phyloP scores from a whole-genome alignment of 2,329 filamentous ascomycete species.

The Colletotrichum trifolii region DNA sequence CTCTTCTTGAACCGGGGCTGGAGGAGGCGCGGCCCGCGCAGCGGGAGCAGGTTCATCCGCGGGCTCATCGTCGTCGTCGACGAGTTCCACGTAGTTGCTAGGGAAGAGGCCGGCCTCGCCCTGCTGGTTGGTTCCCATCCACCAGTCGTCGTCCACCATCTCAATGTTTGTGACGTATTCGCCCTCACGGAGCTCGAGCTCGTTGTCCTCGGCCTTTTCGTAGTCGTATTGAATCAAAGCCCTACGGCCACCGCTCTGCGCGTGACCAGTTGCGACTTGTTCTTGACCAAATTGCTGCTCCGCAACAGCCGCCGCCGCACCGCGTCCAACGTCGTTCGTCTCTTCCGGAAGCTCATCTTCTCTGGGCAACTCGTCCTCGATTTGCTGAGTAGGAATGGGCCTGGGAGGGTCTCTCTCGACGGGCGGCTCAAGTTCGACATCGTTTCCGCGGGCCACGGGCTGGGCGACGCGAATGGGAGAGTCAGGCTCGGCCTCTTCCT shows the following conservation, averaged over 20 bases:
- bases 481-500: slow-evolving; percentile 65
- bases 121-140: slow-evolving; percentile 89
- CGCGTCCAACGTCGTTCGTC: slow-evolving; percentile 68
- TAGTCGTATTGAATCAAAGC: slow-evolving; percentile 94
- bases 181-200: slow-evolving; percentile 90
- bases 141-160: slow-evolving; percentile 99
- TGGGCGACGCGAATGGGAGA: slow-evolving; percentile 89
- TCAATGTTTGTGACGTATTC: slow-evolving; percentile 92
- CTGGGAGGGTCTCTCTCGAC: slow-evolving; percentile 63
- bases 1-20: slow-evolving; percentile 47
- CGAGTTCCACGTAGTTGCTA: slow-evolving; percentile 93
- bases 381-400: slow-evolving; percentile 71
- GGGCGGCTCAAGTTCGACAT: slow-evolving; percentile 62
- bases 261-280: slow-evolving; percentile 47
- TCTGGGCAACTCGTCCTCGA: slow-evolving; percentile 70
- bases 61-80: slow-evolving; percentile 68
- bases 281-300: slow-evolving; percentile 56
- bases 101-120: slow-evolving; percentile 94
- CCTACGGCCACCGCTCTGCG: slow-evolving; percentile 66
- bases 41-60: slow-evolving; percentile 45
- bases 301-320: slow-evolving; percentile 66
- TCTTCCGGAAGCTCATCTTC: slow-evolving; percentile 73
- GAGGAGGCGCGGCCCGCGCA: slow-evolving; percentile 49
- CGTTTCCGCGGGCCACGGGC: slow-evolving; percentile 77
- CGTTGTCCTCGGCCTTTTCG: slow-evolving; percentile 97